Conservation (phyloP, 1,284 basidiomycete genomes). For the Volvariella volvacea region DNA sequence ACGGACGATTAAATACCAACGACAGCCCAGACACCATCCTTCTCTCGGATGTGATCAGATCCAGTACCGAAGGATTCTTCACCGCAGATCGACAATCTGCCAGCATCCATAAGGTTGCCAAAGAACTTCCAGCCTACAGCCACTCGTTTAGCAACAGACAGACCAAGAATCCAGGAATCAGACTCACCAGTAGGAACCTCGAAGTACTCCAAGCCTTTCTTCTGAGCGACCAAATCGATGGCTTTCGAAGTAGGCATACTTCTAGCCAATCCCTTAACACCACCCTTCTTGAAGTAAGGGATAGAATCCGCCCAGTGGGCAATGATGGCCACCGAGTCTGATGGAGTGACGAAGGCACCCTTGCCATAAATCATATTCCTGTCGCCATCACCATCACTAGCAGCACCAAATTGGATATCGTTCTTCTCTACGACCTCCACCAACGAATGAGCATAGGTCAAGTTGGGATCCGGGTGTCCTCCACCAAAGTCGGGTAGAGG, state of each 20-base stretch:
- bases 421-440: constrained; percentile 89
- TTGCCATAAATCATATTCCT: constrained; percentile 99
- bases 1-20: constrained; percentile 50
- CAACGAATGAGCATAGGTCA: constrained; percentile 94
- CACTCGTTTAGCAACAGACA: too few relatives aligned
- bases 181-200: constrained; percentile 94
- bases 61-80: constrained; percentile 99
- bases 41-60: constrained; percentile 98
- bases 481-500: constrained; percentile 95
- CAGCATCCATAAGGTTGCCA: constrained; percentile 99
- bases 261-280: constrained; percentile 92
- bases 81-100: constrained; percentile 93
- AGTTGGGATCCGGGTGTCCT: constrained; percentile 96
- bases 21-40: constrained; percentile 98
- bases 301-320: constrained; percentile 96
- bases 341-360: constrained; percentile 96
- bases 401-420: constrained; percentile 90
- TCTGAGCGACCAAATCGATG: constrained; percentile 94
- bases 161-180: too few relatives aligned
- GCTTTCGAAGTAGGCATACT: constrained; percentile 98
- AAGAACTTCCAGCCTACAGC: constrained; percentile 99
- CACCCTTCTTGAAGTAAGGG: constrained; percentile 90
- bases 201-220: constrained; percentile 89
- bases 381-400: constrained; percentile 96
- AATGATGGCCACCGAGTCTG: constrained; percentile 97